Percentiles rank a stretch among this genome's conserved stretches.
Evolutionary conservation across 768 basidiomycete species (phyloP).

Genomic region (Rhizopogon salebrosus): DNA sequence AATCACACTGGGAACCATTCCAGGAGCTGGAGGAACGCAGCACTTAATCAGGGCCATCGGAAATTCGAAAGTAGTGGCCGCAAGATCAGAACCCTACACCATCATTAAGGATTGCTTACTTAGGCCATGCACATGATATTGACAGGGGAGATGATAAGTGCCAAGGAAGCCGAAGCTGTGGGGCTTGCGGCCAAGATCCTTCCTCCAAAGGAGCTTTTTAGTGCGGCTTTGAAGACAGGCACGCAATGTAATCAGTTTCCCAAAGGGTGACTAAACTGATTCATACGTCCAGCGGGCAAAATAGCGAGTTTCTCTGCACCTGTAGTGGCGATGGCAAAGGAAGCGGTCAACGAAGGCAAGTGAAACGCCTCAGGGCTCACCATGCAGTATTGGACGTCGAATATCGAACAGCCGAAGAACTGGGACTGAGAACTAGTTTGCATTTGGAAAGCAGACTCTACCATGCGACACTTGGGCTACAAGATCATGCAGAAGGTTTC

Average conservation of each 20-base stretch:
- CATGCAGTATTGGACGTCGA: neutral
- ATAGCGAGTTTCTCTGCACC: slow-evolving; percentile 30
- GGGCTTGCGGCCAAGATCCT: slow-evolving; percentile 46
- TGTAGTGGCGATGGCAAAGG: slow-evolving; percentile 38
- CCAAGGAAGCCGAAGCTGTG: slow-evolving; percentile 38
- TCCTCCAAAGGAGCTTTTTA: slow-evolving; percentile 32
- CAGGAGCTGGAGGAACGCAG: slow-evolving; percentile 92
- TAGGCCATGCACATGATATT: slow-evolving; percentile 55
- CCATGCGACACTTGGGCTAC: slow-evolving; percentile 46
- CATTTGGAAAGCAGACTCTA: slow-evolving; percentile 44
- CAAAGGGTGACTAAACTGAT: neutral
- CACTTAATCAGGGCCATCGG: slow-evolving; percentile 81
- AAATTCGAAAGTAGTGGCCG: slow-evolving; percentile 50
- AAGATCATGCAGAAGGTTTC: slow-evolving; percentile 43
- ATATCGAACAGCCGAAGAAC: slow-evolving; percentile 37
- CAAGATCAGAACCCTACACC: neutral
- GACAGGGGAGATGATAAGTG: slow-evolving; percentile 42
- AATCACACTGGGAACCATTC: slow-evolving; percentile 91
- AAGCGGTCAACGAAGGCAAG: slow-evolving; percentile 44
- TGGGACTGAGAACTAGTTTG: slow-evolving; percentile 40
- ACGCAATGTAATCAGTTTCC: neutral
- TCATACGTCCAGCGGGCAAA: slow-evolving; percentile 11
- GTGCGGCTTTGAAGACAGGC: slow-evolving; percentile 39
- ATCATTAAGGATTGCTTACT: neutral
- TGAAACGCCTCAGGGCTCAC: neutral